Evolutionary conservation across 2,329 filamentous ascomycete species (phyloP), one percentile per base, ranked within the genome.

Genomic region (Aspergillus spinulosporus): DNA sequence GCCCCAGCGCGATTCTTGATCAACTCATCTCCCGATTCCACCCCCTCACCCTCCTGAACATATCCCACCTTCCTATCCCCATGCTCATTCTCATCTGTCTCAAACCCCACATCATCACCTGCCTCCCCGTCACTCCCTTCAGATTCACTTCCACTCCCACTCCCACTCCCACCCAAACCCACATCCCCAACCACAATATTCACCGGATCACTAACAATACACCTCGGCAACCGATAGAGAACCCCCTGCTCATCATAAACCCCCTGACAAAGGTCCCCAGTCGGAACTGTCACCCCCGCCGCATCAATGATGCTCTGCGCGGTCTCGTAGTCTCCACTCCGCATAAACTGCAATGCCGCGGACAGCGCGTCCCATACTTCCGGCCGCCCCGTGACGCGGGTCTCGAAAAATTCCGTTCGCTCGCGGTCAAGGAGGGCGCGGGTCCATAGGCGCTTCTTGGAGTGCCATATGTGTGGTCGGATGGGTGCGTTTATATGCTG

Each of bases 321-420:
- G 2, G 87, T 90, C 29, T 77, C 80, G 6, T 89, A 68, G 14
- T 83, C 80, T 0, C 81, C 78, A 9, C 81, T 80, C 76, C 88
- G 88, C 59, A 96, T 71, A 5, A 89, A 76, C 59, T 88, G 83
- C 14, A 91, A 79, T 0, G 87, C 88, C 1, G 85, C 78, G 45
- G 82, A 82, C 11, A 97, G 73, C 0, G 89, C 87, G 64, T 84
- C 84, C 93, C 93, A 97, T 28, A 94, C 82, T 72, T 96, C 90
- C 3, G 81, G 67, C 3, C 85, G 82, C 2, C 91, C 91, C 0
- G 88, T 89, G 12, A 95, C 90, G 46, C 91, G 80, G 1, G 92
- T 97, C 59, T 97, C 92, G 73, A 96, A 97, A 79, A 95, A 97
- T 59, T 91, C 91, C 48, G 76, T 77, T 48, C 93, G 84, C 74